These are phyloP conservation scores for Trichoderma sp. DNA, from an alignment of 2,329 filamentous ascomycete genomes.

Conservation along the genomic window DNA sequence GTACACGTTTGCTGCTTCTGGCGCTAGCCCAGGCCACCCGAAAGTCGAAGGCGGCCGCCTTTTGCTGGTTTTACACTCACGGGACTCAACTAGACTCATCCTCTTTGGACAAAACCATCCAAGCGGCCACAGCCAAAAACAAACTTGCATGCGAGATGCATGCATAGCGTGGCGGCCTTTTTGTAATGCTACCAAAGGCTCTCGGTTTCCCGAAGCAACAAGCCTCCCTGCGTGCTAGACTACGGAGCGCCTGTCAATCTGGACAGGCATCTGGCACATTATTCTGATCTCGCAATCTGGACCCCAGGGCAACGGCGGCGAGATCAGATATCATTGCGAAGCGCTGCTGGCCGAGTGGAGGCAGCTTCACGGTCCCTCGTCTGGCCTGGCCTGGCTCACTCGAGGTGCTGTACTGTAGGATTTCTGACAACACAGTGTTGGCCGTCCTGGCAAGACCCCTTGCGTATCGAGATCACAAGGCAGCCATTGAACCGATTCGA, in stretches of 20 bases:
- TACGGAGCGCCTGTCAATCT: background rate
- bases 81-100: conserved; percentile 6
- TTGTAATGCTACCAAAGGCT: background rate
- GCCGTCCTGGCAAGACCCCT: background rate
- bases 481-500: conserved; percentile 6
- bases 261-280: background rate
- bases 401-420: background rate
- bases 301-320: conserved; percentile 15
- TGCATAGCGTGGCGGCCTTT: background rate
- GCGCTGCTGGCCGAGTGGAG: background rate
- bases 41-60: conserved; percentile 1
- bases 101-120: conserved; percentile 4
- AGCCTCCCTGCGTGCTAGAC: background rate
- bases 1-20: background rate
- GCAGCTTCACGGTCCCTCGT: background rate
- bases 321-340: conserved; percentile 9
- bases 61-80: conserved; percentile 8
- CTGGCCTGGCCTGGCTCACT: background rate
- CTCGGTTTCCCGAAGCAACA: background rate
- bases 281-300: background rate
- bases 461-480: conserved; percentile 24
- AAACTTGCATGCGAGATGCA: conserved; percentile 17
- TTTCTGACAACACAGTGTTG: conserved; percentile 7
- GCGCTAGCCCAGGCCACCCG: background rate
- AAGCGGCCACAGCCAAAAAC: conserved; percentile 7